Base-by-base conservation (phyloP, 352 stramenopile species). In the Pythium periplocum region DNA sequence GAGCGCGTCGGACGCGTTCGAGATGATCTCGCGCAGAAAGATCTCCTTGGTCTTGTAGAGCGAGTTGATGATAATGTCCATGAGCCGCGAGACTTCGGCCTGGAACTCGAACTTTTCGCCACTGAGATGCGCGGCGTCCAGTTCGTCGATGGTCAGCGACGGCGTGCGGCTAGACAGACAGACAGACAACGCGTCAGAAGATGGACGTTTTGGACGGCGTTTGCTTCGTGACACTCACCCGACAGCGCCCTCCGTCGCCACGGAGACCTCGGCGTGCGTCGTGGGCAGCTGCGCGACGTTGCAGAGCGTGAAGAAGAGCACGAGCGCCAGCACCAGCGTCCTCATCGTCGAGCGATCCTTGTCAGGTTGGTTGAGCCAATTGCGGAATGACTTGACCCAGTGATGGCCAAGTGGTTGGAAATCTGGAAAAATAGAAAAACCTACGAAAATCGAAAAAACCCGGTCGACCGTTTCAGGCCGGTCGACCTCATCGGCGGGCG, bases 31-130 rank as follows among this genome's bases (percentile, higher is more conserved):
- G 45, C 97, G 87, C 34, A 99, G 74, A 75, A 99, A 99, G 55
- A 99, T 98, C 62, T 98, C 95, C 71, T 98, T 98, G 65, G 97
- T 98, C 66, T 94, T 92, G 77, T 96, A 96, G 39, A 99, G 77
- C 56, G 93, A 98, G 71, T 99, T 99, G 70, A 99, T 98, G 61
- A 99, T 96, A 69, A 99, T 99, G 73, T 99, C 97, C 79, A 99
- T 97, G 65, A 99, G 90, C 4, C 97, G 93, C 55, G 96, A 97
- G 26, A 99, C 97, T 66, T 99, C 96, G 42, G 96, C 96, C 58
- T 98, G 89, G 73, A 98, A 98, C 55, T 83, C 87, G 46, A 95
- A 98, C 53, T 81, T 91, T 60, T 98, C 91, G 46, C 83, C 81
- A 4, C 47, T 55, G 31, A 65, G 17, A 3, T 64, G 66, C 52